These are phyloP conservation scores for Malassezia furfur DNA, from an alignment of 1,284 basidiomycete species.

Conservation along the genomic window DNA sequence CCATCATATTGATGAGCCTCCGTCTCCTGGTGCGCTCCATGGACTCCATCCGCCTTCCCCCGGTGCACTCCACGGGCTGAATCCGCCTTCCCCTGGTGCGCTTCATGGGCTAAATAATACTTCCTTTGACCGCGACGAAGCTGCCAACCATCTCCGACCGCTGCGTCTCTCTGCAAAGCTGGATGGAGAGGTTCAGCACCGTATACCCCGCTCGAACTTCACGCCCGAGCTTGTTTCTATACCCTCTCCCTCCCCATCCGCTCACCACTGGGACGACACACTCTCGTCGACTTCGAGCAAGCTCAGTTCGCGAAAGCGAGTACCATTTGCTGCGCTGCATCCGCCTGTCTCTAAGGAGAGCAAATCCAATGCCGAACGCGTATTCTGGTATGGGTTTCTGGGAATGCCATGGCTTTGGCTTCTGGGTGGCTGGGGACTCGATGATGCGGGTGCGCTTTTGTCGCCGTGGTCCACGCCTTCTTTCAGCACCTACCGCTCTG, in stretches of 20 bases:
- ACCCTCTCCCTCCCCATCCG: not conserved
- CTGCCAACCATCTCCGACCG: not conserved
- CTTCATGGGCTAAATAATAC: constrained; percentile 3
- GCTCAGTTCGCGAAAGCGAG: not conserved
- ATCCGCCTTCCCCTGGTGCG: constrained; percentile 4
- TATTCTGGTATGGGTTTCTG: constrained; percentile 20
- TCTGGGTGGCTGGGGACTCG: constrained; percentile 18
- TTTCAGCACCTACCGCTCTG: constrained; percentile 10
- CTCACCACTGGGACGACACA: not conserved
- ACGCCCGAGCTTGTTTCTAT: not conserved
- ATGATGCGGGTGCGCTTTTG: constrained; percentile 7
- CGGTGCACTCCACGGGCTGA: constrained; percentile 10
- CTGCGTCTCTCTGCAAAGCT: constrained; percentile 6
- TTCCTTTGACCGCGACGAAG: not conserved
- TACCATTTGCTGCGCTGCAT: constrained; percentile 12
- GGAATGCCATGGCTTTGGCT: constrained; percentile 25
- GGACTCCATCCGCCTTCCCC: constrained; percentile 9
- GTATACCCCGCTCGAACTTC: not conserved
- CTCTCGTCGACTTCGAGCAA: not conserved
- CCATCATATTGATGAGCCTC: not conserved
- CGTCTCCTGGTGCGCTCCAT: constrained; percentile 9
- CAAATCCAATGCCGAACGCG: constrained; percentile 5
- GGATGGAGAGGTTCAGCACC: not conserved
- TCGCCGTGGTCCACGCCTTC: constrained; percentile 17
- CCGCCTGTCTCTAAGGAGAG: not conserved